phyloP scores from a whole-genome alignment of 768 basidiomycete genomes.

The Collybiopsis confluens region DNA sequence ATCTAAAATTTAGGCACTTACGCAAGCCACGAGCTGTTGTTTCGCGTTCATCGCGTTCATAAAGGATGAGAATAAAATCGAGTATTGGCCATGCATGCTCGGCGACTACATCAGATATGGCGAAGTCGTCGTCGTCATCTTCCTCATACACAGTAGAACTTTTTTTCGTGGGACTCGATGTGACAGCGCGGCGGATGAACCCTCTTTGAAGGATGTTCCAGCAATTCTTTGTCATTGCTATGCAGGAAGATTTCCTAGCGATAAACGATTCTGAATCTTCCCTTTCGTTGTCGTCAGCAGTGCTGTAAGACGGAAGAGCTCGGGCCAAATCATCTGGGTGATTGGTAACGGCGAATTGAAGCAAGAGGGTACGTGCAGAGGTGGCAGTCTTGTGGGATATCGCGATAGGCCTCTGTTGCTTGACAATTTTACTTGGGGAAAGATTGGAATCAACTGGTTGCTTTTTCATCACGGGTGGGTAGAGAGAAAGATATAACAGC shows the following conservation, averaged over 20 bases:
- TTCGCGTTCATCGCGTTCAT: slow-evolving; percentile 60
- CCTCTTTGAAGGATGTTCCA: slow-evolving; percentile 60
- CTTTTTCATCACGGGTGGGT: slow-evolving; percentile 35
- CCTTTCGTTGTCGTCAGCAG: neutral
- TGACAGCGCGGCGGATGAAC: slow-evolving; percentile 34
- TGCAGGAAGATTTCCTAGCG: slow-evolving; percentile 47
- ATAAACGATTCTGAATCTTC: slow-evolving; percentile 53
- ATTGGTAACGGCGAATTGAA: slow-evolving; percentile 55
- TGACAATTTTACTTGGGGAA: slow-evolving; percentile 48
- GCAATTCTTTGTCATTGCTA: slow-evolving; percentile 49
- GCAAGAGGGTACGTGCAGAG: slow-evolving; percentile 50
- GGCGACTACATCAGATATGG: slow-evolving; percentile 36
- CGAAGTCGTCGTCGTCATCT: slow-evolving; percentile 18
- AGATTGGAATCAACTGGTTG: slow-evolving; percentile 21
- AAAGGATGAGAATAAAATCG: slow-evolving; percentile 63
- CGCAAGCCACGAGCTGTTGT: slow-evolving; percentile 31
- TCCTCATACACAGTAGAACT: slow-evolving; percentile 18
- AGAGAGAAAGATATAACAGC: slow-evolving; percentile 67
- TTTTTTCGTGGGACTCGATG: neutral
- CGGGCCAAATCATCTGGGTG: slow-evolving; percentile 46
- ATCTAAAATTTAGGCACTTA: slow-evolving; percentile 20
- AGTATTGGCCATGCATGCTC: slow-evolving; percentile 67
- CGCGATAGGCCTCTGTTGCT: slow-evolving; percentile 29
- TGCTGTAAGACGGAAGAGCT: slow-evolving; percentile 46
- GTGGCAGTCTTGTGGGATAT: slow-evolving; percentile 40